A percentile compares a stretch with the other conserved stretches of the same genome.
Conservation (phyloP, 176 grass and related monocot genomes). For the Themeda triandra region DNA sequence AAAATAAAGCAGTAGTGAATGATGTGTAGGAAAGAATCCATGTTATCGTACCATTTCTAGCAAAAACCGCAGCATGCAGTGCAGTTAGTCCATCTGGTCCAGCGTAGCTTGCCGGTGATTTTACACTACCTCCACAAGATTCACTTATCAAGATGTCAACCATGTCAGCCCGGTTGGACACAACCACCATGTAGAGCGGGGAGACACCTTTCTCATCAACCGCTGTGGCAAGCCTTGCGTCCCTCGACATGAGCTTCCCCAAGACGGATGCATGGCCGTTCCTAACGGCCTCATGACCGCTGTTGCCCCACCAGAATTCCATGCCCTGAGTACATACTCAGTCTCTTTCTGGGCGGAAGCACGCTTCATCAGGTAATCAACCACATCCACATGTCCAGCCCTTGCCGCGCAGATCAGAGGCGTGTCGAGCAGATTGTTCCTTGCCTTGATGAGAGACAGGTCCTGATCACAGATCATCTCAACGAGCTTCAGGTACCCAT, state of each 20-base stretch:
- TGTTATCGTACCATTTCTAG: background rate
- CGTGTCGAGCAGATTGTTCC: background rate
- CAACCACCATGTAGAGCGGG: constrained; percentile 30
- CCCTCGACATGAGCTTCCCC: background rate
- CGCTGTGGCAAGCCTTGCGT: background rate
- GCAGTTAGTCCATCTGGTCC: constrained; percentile 23
- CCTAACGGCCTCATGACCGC: constrained; percentile 19
- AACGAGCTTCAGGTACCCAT: background rate
- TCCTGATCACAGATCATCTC: background rate
- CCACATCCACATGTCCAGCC: background rate
- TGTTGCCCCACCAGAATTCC: background rate
- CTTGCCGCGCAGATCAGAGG: constrained; percentile 20
- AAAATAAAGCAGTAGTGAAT: no score
- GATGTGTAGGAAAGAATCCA: background rate
- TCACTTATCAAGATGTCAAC: background rate
- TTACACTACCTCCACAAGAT: background rate
- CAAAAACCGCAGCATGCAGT: constrained; percentile 30
- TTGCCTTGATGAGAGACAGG: background rate
- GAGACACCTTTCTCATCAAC: background rate
- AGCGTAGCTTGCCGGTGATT: background rate
- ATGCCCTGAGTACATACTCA: background rate
- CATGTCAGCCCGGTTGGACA: background rate
- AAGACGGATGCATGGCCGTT: background rate
- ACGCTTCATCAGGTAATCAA: background rate
- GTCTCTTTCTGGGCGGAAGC: background rate